phyloP scores from a whole-genome alignment of 2,329 filamentous ascomycete genomes.

The Pyrenophora graminea region DNA sequence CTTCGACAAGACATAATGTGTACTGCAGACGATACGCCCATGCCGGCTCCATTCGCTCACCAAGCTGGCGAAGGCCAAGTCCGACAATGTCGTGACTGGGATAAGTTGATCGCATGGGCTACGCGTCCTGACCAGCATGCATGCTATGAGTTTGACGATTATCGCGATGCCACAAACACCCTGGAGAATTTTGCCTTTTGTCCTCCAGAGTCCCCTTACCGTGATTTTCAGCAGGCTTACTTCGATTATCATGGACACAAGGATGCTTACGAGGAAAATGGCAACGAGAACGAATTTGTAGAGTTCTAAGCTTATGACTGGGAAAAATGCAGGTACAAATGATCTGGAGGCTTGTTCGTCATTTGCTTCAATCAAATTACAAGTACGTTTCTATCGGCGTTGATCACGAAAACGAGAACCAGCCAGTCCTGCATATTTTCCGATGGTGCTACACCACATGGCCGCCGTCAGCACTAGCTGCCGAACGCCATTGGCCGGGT shows the following conservation, averaged over 20 bases:
- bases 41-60: constrained; percentile 32
- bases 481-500: constrained; percentile 3
- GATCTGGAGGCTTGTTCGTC: background rate
- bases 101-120: constrained; percentile 40
- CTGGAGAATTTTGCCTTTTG: constrained; percentile 43
- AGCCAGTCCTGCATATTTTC: constrained; percentile 5
- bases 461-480: background rate
- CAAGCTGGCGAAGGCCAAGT: constrained; percentile 36
- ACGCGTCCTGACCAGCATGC: constrained; percentile 37
- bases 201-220: constrained; percentile 37
- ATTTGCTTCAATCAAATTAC: constrained; percentile 2
- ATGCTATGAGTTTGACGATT: constrained; percentile 42
- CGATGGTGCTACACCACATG: constrained; percentile 13
- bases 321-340: background rate
- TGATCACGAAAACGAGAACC: background rate
- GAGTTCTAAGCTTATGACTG: constrained; percentile 18
- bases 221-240: constrained; percentile 34
- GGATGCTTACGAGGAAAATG: constrained; percentile 34
- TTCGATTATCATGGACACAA: constrained; percentile 43
- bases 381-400: background rate
- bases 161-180: constrained; percentile 42
- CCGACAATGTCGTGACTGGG: constrained; percentile 41
- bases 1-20: constrained; percentile 44
- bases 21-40: constrained; percentile 42
- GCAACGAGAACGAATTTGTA: constrained; percentile 17